phyloP scores from a whole-genome alignment of 2,329 filamentous ascomycete species.

The Penicillium sp. region DNA sequence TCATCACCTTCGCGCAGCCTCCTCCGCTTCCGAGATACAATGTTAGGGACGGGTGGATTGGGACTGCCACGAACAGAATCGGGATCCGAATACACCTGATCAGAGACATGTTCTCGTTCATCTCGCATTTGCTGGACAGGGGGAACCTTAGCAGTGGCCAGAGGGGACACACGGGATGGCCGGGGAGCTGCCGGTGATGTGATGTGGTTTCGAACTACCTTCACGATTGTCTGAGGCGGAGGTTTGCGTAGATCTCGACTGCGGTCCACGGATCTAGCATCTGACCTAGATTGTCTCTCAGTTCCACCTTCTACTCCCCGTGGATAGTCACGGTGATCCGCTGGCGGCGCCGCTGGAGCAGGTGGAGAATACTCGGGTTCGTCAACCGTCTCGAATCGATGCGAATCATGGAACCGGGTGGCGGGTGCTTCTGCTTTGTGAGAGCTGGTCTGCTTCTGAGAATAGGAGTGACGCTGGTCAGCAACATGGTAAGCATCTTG shows the following conservation, averaged over 20 bases:
- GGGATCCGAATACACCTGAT: slow-evolving; percentile 27
- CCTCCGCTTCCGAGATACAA: slow-evolving; percentile 54
- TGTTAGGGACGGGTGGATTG: slow-evolving; percentile 40
- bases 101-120: slow-evolving; percentile 39
- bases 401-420: slow-evolving; percentile 23
- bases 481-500: slow-evolving; percentile 41
- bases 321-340: slow-evolving; percentile 29
- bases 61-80: slow-evolving; percentile 47
- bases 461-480: slow-evolving; percentile 35
- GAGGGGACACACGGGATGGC: slow-evolving; percentile 65
- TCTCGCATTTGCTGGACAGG: slow-evolving; percentile 57
- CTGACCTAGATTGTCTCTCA: slow-evolving; percentile 39
- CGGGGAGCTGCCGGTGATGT: slow-evolving; percentile 72
- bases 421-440: slow-evolving; percentile 20
- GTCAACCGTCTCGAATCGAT: slow-evolving; percentile 39
- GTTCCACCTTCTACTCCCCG: slow-evolving; percentile 26
- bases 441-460: slow-evolving; percentile 32
- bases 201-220: slow-evolving; percentile 70
- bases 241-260: slow-evolving; percentile 42
- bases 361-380: slow-evolving; percentile 52
- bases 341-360: slow-evolving; percentile 40
- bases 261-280: slow-evolving; percentile 44
- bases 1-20: slow-evolving; percentile 44
- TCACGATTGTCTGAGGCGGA: slow-evolving; percentile 48
- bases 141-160: slow-evolving; percentile 54